Percentiles rank a stretch among this genome's conserved stretches.
phyloP scores from a whole-genome alignment of 352 stramenopile species.

The Phytophthora macrochlamydospora region DNA sequence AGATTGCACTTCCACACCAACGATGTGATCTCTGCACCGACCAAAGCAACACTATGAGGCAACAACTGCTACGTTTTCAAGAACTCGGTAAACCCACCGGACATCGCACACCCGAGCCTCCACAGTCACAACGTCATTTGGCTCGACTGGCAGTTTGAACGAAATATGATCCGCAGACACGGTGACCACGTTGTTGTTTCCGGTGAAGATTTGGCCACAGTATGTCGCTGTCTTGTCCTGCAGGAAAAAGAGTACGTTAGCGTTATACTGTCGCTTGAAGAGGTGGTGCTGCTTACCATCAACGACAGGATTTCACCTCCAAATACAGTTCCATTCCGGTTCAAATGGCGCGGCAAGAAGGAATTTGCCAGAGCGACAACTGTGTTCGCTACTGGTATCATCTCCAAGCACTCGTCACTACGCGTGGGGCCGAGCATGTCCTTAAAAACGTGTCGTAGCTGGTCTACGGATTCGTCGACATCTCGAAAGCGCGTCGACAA shows the following conservation, averaged over 20 bases:
- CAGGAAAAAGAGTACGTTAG: neutral
- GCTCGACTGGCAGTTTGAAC: conserved; percentile 54
- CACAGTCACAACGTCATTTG: conserved; percentile 52
- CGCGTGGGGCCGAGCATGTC: conserved; percentile 20
- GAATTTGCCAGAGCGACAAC: conserved; percentile 50
- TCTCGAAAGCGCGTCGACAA: conserved; percentile 29
- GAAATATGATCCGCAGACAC: conserved; percentile 49
- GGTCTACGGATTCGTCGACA: conserved; percentile 29
- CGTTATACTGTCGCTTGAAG: neutral
- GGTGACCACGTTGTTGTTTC: conserved; percentile 63
- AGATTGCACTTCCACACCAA: conserved; percentile 33
- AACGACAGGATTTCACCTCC: conserved; percentile 53
- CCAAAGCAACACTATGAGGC: neutral
- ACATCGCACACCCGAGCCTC: conserved; percentile 49
- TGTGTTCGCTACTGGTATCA: conserved; percentile 41
- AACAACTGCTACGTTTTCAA: neutral
- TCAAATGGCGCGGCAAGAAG: conserved; percentile 60
- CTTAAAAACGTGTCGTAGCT: conserved; percentile 18
- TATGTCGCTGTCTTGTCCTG: conserved; percentile 63
- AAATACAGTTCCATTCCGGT: conserved; percentile 59
- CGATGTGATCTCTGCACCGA: conserved; percentile 22
- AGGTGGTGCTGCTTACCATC: conserved; percentile 29
- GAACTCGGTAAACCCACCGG: conserved; percentile 26
- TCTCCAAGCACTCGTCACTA: neutral
- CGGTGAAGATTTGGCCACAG: conserved; percentile 59